A percentile compares a stretch with the other conserved stretches of the same genome.
phyloP scores from a whole-genome alignment of 768 basidiomycete genomes.

The Podaxis rugospora region DNA sequence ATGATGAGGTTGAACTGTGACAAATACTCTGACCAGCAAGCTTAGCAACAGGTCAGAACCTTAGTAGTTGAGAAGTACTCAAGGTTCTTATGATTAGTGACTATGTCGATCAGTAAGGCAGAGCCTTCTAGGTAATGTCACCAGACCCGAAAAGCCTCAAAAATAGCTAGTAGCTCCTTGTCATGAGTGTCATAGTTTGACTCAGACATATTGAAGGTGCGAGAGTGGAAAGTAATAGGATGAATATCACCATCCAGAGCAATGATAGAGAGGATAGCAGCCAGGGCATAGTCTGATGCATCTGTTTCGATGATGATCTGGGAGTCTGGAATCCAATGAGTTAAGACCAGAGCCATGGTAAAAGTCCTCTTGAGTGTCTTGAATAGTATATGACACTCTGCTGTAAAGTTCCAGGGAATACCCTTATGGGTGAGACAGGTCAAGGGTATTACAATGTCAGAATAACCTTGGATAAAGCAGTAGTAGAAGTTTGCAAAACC shows the following conservation, averaged over 20 bases:
- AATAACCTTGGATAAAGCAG: background rate
- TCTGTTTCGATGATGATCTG: background rate
- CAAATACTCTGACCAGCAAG: no score
- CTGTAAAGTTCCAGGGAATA: background rate
- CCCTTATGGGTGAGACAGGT: background rate
- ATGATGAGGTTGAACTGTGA: no score
- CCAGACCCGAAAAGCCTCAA: no score
- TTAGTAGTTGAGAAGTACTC: no score
- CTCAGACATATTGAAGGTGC: conserved; percentile 26
- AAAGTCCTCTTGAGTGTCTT: background rate
- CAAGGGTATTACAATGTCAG: background rate
- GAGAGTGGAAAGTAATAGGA: conserved; percentile 36
- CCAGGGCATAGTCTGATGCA: background rate
- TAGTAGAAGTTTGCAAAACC: background rate
- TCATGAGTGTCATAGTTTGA: conserved; percentile 33
- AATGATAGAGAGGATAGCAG: conserved; percentile 23
- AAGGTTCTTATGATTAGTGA: conserved; percentile 29
- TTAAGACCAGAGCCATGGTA: background rate
- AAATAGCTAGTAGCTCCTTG: no score
- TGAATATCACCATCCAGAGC: conserved; percentile 20
- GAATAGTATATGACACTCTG: background rate
- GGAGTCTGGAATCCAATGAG: background rate
- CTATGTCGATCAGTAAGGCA: no score
- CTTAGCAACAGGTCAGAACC: no score
- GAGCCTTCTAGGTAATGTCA: no score